Conservation (phyloP, 2,329 filamentous ascomycete species). For the Epichloe brachyelytri region DNA sequence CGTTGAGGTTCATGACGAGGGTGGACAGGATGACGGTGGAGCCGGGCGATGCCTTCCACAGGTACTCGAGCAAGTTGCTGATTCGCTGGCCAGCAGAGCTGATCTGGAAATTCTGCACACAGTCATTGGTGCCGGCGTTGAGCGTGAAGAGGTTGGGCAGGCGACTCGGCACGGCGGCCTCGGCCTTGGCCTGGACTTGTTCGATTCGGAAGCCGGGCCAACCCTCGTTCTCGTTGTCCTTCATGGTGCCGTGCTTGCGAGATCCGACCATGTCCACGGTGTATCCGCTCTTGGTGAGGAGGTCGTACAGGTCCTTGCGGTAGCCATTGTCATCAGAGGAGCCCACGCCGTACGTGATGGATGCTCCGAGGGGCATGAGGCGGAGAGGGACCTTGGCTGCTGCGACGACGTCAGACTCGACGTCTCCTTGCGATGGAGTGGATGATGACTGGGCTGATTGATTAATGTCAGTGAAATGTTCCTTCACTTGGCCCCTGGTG, state of each 20-base stretch:
- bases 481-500: neutral
- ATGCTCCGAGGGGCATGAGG: conserved; percentile 31
- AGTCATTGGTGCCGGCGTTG: conserved; percentile 33
- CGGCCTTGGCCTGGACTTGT: conserved; percentile 23
- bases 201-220: conserved; percentile 29
- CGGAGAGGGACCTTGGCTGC: conserved; percentile 20
- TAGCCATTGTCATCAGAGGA: conserved; percentile 28
- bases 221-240: conserved; percentile 30
- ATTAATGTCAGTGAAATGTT: neutral
- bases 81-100: conserved; percentile 19
- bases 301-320: conserved; percentile 19
- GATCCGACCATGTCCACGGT: conserved; percentile 17
- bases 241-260: conserved; percentile 25
- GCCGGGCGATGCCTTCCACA: conserved; percentile 19
- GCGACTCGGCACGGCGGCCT: conserved; percentile 15
- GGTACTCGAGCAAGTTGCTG: conserved; percentile 21
- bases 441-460: neutral
- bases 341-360: conserved; percentile 25
- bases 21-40: conserved; percentile 27
- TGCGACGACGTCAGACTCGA: neutral
- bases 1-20: conserved; percentile 20
- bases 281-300: conserved; percentile 21
- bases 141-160: conserved; percentile 28
- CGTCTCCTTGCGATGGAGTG: neutral
- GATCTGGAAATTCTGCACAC: conserved; percentile 20